These are phyloP conservation scores for Whalleya microplaca DNA, from an alignment of 2,329 filamentous ascomycete genomes.

Conservation along the genomic window DNA sequence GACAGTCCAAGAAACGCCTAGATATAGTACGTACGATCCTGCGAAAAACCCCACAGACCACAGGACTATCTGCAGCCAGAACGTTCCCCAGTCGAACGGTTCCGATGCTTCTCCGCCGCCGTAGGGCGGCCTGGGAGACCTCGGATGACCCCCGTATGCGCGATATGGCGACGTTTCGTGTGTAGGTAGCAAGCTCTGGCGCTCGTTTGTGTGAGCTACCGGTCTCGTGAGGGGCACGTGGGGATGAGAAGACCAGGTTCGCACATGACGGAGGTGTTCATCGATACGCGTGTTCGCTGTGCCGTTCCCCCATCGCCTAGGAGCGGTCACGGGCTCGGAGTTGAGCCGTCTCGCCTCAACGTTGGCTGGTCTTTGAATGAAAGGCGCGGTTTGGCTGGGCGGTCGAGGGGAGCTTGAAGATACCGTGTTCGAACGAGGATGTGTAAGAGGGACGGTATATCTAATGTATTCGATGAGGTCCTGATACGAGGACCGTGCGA, in stretches of 20 bases:
- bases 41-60: not conserved
- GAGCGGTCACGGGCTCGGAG: constrained; percentile 12
- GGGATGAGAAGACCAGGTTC: not conserved
- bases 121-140: too few relatives aligned
- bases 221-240: too few relatives aligned
- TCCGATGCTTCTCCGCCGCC: too few relatives aligned
- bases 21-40: not conserved
- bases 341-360: constrained; percentile 12
- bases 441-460: constrained; percentile 16
- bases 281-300: not conserved
- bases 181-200: not conserved
- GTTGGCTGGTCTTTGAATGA: constrained; percentile 2
- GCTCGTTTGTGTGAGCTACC: not conserved
- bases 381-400: not conserved
- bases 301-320: not conserved
- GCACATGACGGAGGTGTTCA: not conserved
- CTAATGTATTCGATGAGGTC: constrained; percentile 25
- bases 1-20: not conserved
- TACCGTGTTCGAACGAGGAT: constrained; percentile 10
- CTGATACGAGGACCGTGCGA: constrained; percentile 24
- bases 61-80: not conserved
- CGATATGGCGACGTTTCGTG: not conserved
- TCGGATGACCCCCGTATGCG: too few relatives aligned
- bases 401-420: not conserved
- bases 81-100: not conserved